These are phyloP conservation scores for Gossypium schwendimanii DNA, from an alignment of 441 rosid species.

Conservation along the genomic window DNA sequence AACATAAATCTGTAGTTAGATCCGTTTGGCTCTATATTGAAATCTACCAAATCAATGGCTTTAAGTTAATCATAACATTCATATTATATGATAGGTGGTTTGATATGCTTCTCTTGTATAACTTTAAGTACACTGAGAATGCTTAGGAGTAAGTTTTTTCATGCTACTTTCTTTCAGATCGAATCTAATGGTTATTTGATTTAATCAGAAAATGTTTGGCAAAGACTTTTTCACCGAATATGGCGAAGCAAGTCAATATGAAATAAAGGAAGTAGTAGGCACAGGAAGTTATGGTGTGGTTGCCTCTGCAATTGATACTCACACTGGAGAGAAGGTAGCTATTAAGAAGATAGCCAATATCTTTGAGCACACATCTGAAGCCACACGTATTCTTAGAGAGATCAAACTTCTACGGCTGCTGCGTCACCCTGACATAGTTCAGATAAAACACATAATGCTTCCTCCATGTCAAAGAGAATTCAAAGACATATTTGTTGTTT, in stretches of 20 bases:
- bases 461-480: conserved; percentile 92
- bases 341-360: conserved; percentile 90
- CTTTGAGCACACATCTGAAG: conserved; percentile 94
- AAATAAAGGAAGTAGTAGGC: conserved; percentile 85
- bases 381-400: conserved; percentile 86
- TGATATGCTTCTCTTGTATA: neutral
- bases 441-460: conserved; percentile 91
- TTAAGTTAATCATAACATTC: neutral
- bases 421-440: conserved; percentile 75
- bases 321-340: conserved; percentile 90
- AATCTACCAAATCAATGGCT: neutral
- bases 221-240: conserved; percentile 91
- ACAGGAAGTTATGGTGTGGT: conserved; percentile 99
- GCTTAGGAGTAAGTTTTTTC: neutral
- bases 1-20: neutral
- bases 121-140: neutral
- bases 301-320: conserved; percentile 88
- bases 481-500: conserved; percentile 88
- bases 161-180: neutral
- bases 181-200: conserved; percentile 5
- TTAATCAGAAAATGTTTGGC: conserved; percentile 43
- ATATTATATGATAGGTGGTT: neutral
- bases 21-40: neutral
- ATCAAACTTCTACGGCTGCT: conserved; percentile 92
- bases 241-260: conserved; percentile 93